These are phyloP conservation scores for Phanerochaete carnosa DNA, from an alignment of 768 basidiomycete species.

Conservation along the genomic window DNA sequence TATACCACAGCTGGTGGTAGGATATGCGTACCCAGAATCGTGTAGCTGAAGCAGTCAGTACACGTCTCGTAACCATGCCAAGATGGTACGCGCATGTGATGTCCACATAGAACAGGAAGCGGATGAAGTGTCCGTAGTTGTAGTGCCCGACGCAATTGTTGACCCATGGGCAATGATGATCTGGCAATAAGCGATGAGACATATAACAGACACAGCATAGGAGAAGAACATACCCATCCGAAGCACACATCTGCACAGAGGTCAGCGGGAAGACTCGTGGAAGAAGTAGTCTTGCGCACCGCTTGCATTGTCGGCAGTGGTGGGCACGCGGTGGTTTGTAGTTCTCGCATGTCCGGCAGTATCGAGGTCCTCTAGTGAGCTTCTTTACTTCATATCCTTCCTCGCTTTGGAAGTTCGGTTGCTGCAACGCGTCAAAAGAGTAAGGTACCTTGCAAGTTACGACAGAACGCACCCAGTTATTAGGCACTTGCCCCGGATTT, in stretches of 20 bases:
- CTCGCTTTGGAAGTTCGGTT: slow-evolving; percentile 61
- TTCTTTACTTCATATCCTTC: slow-evolving; percentile 91
- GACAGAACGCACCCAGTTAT: slow-evolving; percentile 58
- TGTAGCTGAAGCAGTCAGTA: slow-evolving; percentile 41
- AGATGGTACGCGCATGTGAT: slow-evolving; percentile 87
- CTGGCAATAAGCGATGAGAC: slow-evolving; percentile 33
- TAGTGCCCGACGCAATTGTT: slow-evolving; percentile 92
- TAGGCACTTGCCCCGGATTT: slow-evolving; percentile 83
- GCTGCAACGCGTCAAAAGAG: slow-evolving; percentile 38
- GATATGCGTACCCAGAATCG: slow-evolving; percentile 50
- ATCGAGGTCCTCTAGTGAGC: slow-evolving; percentile 76
- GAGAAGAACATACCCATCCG: slow-evolving; percentile 68
- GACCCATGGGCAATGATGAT: slow-evolving; percentile 92
- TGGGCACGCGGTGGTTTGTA: slow-evolving; percentile 90
- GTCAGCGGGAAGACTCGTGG: background rate
- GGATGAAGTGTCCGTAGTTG: slow-evolving; percentile 87
- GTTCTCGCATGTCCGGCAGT: slow-evolving; percentile 80
- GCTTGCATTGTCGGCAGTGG: slow-evolving; percentile 87
- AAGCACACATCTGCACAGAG: slow-evolving; percentile 62
- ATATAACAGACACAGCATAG: background rate
- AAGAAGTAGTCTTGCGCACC: slow-evolving; percentile 40
- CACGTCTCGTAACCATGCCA: slow-evolving; percentile 72
- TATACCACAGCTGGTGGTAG: background rate
- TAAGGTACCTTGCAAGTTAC: background rate
- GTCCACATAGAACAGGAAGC: slow-evolving; percentile 92